Base-by-base conservation (phyloP, 495 filamentous ascomycete genomes). In the Platismatia glauca region DNA sequence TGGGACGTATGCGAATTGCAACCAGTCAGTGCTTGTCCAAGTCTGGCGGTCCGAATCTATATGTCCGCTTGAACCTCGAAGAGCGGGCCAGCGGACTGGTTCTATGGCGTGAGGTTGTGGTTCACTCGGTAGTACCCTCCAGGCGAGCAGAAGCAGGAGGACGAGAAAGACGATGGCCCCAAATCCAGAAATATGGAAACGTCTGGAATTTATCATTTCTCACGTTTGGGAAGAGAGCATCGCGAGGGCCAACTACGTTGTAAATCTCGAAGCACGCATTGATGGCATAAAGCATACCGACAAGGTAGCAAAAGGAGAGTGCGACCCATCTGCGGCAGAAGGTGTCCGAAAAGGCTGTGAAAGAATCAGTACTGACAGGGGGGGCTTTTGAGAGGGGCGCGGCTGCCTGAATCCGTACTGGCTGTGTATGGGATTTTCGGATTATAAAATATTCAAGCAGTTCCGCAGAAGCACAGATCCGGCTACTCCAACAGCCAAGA, bases 1-100 rank as follows among this genome's bases (percentile, higher is more conserved):
- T 71, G 85, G 82, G 5, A 79, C 79, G 64, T 89, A 89, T 24
- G 87, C 87, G 63, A 77, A 86, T 34, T 74, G 75, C 24, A 81
- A 79, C 83, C 83, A 87, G 61, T 86, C 76, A n/a, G 27, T 18
- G 27, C 13, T 27, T 2, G 18, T 44, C 37, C 37, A 44, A 33
- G 11, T 18, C 3, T 31, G 15, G 29, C 57, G 29, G 52, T 11
- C 46, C 12, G 22, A 18, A n/a, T 46, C n/a, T 43, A 46, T 11
- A 27, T 41, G 52, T 34, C 34, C 29, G 22, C 38, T 34, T 41
- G 12, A 43, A 46, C 29, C n/a, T 18, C 35, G 22, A 22, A 9
- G 52, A 33, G 29, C 16, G 1, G 18, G 18, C 52, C 60, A 55
- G 41, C 43, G 18, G 43, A 46, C n/a, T 22, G 43, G 43, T 46